A percentile compares a stretch with the other conserved stretches of the same genome.
phyloP scores from a whole-genome alignment of 1,139 yeast species.

The Pichia terricola region DNA sequence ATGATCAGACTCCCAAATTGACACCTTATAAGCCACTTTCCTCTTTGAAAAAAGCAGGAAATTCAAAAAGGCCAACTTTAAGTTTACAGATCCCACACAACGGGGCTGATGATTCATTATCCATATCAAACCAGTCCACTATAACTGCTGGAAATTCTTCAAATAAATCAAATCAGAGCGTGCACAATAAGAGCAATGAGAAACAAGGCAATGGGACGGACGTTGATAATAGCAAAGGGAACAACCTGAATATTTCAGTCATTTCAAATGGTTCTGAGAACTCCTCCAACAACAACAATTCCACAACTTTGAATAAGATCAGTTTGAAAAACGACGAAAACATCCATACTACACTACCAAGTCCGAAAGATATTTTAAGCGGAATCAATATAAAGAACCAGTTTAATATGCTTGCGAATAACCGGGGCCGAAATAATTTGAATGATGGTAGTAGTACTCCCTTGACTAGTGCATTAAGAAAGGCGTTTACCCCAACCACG shows the following conservation, averaged over 20 bases:
- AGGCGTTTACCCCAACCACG: conserved; percentile 6
- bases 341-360: conserved; percentile 4
- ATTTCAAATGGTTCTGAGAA: background rate
- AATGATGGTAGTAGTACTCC: conserved; percentile 4
- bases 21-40: conserved; percentile 7
- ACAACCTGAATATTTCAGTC: no score
- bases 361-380: conserved; percentile 6
- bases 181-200: background rate
- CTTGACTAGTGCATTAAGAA: conserved; percentile 2
- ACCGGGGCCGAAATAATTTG: background rate
- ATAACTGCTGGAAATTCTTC: conserved; percentile 11
- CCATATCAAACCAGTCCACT: conserved; percentile 5
- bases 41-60: conserved; percentile 4
- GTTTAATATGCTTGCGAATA: background rate
- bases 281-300: background rate
- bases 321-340: background rate
- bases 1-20: conserved; percentile 1
- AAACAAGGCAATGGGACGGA: background rate
- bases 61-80: conserved; percentile 21
- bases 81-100: conserved; percentile 21
- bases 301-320: background rate
- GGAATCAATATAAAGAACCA: conserved; percentile 1
- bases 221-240: background rate
- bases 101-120: conserved; percentile 11
- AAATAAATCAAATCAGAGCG: conserved; percentile 1